These are phyloP conservation scores for Leishmania amazonensis DNA, from an alignment of 208 protist genomes.

Conservation along the genomic window DNA sequence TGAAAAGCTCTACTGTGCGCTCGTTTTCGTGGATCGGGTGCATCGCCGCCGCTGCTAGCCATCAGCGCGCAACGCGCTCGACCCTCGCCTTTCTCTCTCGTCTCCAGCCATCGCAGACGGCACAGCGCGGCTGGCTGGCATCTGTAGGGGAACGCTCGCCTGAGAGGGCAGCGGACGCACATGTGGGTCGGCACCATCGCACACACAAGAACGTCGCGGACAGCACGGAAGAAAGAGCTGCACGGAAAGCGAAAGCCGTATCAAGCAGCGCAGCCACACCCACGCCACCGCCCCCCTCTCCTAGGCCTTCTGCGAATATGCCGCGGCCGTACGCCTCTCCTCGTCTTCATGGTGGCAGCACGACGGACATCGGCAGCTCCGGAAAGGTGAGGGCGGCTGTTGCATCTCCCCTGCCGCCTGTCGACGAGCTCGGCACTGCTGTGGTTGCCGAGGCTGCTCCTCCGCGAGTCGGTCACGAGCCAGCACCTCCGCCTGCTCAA, in stretches of 20 bases:
- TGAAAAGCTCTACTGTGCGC: background rate
- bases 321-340: slow-evolving; percentile 3
- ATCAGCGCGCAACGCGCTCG: slow-evolving; percentile 13
- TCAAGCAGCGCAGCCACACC: background rate
- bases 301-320: background rate
- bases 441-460: background rate
- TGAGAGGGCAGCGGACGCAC: background rate
- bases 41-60: slow-evolving; percentile 6
- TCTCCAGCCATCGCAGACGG: background rate
- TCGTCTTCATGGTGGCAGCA: background rate
- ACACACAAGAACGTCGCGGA: background rate
- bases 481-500: background rate
- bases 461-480: background rate
- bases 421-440: background rate
- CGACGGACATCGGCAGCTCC: background rate
- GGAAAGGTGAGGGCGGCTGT: background rate
- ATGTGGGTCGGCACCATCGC: background rate
- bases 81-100: slow-evolving; percentile 19
- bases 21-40: slow-evolving; percentile 24
- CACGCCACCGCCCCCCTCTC: background rate
- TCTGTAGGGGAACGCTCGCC: background rate
- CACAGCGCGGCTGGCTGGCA: background rate
- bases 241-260: background rate
- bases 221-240: background rate
- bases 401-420: background rate